Evolutionary conservation across 441 rosid species (phyloP), one percentile per base, ranked within the genome.

Genomic region (Mallotus repandus): DNA sequence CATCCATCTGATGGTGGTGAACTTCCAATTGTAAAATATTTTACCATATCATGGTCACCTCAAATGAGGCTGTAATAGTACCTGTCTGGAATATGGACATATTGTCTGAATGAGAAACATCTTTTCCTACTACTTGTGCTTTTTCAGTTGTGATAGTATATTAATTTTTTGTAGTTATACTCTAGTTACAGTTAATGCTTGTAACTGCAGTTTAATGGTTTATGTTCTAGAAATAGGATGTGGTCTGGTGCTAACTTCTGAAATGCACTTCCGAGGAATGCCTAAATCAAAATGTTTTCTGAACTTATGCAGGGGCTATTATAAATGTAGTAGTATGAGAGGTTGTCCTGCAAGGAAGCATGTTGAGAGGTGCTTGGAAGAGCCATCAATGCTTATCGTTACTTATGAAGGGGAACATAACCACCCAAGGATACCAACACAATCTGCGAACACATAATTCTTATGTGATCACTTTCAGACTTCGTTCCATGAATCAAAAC

Each of bases 291-390:
- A 35, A 35, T 58, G 55, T 8, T 18, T 4, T 16, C 18, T 1
- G 7, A 29, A 74, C 57, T 54, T 69, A 56, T 81, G 83, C 86
- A 95, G 99, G 86, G 99, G 98, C 77, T 95, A 95, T 69, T 95
- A 95, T 82, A 95, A 95, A 77, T 95, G 99, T 80, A 95, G 99
- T 86, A 92, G 98, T 86, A 89, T 89, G 87, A 90, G 99, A 85
- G 99, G 97, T 25, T 95, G 99, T 79, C 99, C 98, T 45, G 98
- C 99, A 21, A 92, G 99, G 91, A 94, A 94, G 83, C 99, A 94
- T 58, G 99, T 94, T 45, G 99, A 95, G 85, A 90, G 99, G 82
- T 87, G 92, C 86, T 67, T 95, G 81, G 98, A 91, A 78, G 98
- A 95, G 53, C 89, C 98, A 9, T 79, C 90, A 11, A 91, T 95